Evolutionary conservation across 2,329 filamentous ascomycete genomes (phyloP).

Genomic region (Pezicula radicicola): DNA sequence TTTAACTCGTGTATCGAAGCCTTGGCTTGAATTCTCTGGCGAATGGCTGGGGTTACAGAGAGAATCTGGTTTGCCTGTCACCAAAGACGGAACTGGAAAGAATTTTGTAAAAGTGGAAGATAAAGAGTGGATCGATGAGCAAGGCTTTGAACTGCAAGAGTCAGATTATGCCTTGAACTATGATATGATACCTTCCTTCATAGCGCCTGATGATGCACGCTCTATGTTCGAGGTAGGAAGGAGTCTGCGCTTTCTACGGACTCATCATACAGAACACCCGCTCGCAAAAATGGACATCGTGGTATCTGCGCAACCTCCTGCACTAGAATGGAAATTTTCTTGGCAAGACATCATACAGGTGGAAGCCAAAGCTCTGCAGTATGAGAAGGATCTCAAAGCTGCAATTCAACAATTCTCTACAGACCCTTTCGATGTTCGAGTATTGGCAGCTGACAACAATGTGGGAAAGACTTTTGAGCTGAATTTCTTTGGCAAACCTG

Average conservation of each 20-base stretch:
- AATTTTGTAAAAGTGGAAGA: constrained; percentile 60
- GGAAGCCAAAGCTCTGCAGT: constrained; percentile 55
- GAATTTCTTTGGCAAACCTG: constrained; percentile 47
- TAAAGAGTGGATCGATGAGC: constrained; percentile 54
- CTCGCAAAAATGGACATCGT: constrained; percentile 53
- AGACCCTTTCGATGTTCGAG: background rate
- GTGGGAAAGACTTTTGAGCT: constrained; percentile 8
- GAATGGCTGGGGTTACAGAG: constrained; percentile 71
- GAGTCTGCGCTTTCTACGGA: constrained; percentile 70
- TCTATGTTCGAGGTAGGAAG: constrained; percentile 77
- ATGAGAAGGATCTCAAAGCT: constrained; percentile 40
- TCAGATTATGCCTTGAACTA: constrained; percentile 61
- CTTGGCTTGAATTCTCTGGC: constrained; percentile 65
- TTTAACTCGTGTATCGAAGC: constrained; percentile 57
- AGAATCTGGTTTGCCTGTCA: constrained; percentile 52
- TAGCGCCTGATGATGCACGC: constrained; percentile 65
- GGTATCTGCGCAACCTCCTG: constrained; percentile 47
- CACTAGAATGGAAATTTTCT: constrained; percentile 65
- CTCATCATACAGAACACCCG: constrained; percentile 69
- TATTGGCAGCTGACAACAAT: too few relatives aligned
- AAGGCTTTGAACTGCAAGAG: constrained; percentile 53
- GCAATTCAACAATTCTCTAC: constrained; percentile 26
- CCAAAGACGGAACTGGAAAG: constrained; percentile 43
- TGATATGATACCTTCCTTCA: constrained; percentile 67
- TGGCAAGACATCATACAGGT: constrained; percentile 67